phyloP scores from a whole-genome alignment of 352 stramenopile genomes.

The Pythium brassicae region DNA sequence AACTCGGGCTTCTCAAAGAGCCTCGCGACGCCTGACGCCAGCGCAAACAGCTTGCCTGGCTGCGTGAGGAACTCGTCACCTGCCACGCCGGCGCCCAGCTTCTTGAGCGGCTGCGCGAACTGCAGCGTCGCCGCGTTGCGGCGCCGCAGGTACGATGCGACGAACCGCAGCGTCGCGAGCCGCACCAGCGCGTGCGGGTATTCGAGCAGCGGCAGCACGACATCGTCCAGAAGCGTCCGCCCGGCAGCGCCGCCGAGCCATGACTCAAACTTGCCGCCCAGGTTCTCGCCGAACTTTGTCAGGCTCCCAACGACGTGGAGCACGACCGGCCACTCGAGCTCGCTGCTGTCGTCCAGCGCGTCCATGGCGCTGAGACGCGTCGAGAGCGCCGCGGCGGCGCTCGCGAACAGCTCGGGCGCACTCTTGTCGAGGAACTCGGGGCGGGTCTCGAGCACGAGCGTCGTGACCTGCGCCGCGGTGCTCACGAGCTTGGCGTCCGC shows the following conservation, averaged over 20 bases:
- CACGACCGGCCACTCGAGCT: conserved; percentile 57
- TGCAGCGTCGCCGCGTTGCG: conserved; percentile 44
- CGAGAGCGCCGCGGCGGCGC: conserved; percentile 32
- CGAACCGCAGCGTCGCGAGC: conserved; percentile 41
- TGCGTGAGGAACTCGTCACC: conserved; percentile 47
- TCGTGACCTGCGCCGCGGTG: conserved; percentile 71
- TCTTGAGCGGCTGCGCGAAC: conserved; percentile 30
- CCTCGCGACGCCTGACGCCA: conserved; percentile 58
- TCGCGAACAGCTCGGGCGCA: conserved; percentile 34
- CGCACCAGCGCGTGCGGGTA: conserved; percentile 80
- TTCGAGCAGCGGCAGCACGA: conserved; percentile 54
- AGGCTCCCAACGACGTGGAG: conserved; percentile 64
- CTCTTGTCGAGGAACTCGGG: conserved; percentile 76
- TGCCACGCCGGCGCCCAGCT: conserved; percentile 20
- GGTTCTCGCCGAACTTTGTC: conserved; percentile 57
- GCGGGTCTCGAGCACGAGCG: conserved; percentile 63
- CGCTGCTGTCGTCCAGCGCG: conserved; percentile 30
- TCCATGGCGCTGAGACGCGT: conserved; percentile 33
- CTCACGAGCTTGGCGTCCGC: conserved; percentile 61
- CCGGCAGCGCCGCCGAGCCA: conserved; percentile 36
- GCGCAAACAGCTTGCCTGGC: conserved; percentile 52
- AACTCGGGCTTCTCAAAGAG: conserved; percentile 60
- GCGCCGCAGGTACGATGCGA: conserved; percentile 64
- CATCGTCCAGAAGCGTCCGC: conserved; percentile 35
- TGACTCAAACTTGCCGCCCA: conserved; percentile 52